Base-by-base conservation (phyloP, 2,329 filamentous ascomycete species). In the Erysiphe pulchra region DNA sequence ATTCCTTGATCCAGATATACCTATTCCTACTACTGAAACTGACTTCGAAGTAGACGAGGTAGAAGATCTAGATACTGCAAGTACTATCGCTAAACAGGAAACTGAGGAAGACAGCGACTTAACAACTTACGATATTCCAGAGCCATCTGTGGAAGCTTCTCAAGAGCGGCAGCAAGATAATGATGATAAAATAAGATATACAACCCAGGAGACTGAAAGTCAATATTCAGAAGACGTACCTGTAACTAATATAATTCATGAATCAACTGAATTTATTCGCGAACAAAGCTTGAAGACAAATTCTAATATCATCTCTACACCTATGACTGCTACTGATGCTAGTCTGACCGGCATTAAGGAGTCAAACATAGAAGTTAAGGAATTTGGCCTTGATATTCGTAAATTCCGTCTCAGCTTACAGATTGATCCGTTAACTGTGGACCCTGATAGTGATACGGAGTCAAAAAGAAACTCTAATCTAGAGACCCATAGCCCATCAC, bases 1-100 rank as follows among this genome's bases (percentile, higher is more conserved):
- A 43, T 63, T 73, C 31, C 69, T 84, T 48, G 85, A 95, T 57
- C 87, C 87, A 7, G 87, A 95, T 59, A 72, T 90, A 37, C 82
- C 87, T 0, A 83, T 94, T 53, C 86, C 83, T 17, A 92, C 83
- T 33, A 78, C 84, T 13, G 87, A 94, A 61, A 32, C 9, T 28
- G 41, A 75, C 51, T 60, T 58, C 13, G 72, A 70, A 1, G 64
- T 73, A 36, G 58, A 74, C 38, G 20, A 24, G 20, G 20, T 24
- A 6, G 67, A 70, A n/a, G 70, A 73, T 39, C 67, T 70, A 14
- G 70, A 74, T 33, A 60, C 69, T 36, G 65, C 65, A 20, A 67
- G 69, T 38, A 69, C 79, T 45, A 68, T 79, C 42, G 75, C 86
- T 55, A 82, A 79, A 53, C 66, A 75, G 37, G 69, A 78, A 55